Evolutionary conservation across 192 early-diverging fungal species (phyloP).

Genomic region (Obelidium mucronatum): DNA sequence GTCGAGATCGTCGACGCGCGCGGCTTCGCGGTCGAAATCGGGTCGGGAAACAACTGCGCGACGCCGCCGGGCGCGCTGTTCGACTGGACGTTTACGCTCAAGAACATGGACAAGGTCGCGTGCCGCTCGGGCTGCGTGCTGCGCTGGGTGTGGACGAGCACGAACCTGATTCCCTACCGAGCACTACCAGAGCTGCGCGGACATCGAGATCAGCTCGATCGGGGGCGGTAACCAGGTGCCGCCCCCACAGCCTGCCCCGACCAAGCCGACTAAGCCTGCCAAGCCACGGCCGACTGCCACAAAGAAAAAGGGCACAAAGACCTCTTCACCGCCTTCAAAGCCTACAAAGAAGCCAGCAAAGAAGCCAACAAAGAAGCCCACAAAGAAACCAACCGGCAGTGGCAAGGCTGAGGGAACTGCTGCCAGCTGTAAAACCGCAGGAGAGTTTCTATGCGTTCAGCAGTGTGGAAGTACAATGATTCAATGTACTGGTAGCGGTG

Average conservation of each 20-base stretch:
- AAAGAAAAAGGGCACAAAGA: not conserved
- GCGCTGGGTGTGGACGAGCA: conserved; percentile 42
- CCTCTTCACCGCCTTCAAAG: not conserved
- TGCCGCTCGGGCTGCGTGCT: conserved; percentile 52
- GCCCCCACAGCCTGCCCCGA: not conserved
- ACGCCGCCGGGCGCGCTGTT: conserved; percentile 29
- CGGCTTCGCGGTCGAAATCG: conserved; percentile 22
- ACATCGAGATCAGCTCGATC: no score
- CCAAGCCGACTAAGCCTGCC: not conserved
- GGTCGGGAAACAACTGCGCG: conserved; percentile 38
- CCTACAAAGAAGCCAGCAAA: not conserved
- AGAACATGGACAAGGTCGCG: conserved; percentile 45
- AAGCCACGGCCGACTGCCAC: not conserved
- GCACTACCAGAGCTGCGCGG: conserved; percentile 43
- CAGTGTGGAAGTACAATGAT: not conserved
- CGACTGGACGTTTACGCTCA: conserved; percentile 47
- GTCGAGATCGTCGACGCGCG: conserved; percentile 44
- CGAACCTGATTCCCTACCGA: conserved; percentile 33
- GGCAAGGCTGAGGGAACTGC: not conserved
- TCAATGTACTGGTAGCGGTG: not conserved
- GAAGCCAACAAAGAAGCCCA: not conserved
- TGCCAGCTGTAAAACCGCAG: not conserved
- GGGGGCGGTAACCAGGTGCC: not conserved
- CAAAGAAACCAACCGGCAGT: not conserved
- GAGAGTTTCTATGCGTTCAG: conserved; percentile 6